Conservation (phyloP, 1,284 basidiomycete genomes). For the Fomitopsis betulina region DNA sequence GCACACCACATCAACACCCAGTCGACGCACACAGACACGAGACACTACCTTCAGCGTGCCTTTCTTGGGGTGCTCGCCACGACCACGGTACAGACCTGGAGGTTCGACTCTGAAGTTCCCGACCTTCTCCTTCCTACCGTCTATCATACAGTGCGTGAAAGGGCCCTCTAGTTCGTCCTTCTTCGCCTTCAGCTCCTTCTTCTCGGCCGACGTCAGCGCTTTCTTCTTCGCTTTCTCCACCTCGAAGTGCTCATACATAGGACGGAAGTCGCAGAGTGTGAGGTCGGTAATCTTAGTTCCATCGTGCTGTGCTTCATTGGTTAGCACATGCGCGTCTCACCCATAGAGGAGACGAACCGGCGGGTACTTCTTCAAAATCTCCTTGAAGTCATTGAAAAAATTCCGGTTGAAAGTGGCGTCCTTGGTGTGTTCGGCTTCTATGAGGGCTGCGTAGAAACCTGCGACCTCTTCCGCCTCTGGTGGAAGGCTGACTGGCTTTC, state of each 20-base stretch:
- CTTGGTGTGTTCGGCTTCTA: conserved; percentile 91
- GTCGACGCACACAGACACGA: neutral
- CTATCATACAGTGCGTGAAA: conserved; percentile 83
- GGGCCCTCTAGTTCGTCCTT: conserved; percentile 84
- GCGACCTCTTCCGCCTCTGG: conserved; percentile 95
- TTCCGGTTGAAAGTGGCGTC: conserved; percentile 91
- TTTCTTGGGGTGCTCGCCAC: conserved; percentile 98
- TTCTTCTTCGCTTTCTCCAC: conserved; percentile 93
- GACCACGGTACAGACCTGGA: conserved; percentile 94
- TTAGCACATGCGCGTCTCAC: neutral
- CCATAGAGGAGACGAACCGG: conserved; percentile 56
- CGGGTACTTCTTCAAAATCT: conserved; percentile 76
- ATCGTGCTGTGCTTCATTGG: conserved; percentile 43
- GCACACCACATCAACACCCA: conserved; percentile 5
- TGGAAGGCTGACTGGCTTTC: conserved; percentile 75
- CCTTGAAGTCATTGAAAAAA: conserved; percentile 92
- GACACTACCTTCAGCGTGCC: conserved; percentile 85
- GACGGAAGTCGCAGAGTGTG: conserved; percentile 88
- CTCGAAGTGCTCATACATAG: conserved; percentile 94
- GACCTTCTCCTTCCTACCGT: conserved; percentile 96
- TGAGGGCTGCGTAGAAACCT: conserved; percentile 90
- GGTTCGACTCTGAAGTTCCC: conserved; percentile 99
- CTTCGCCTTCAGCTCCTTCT: conserved; percentile 83
- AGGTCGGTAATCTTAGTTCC: conserved; percentile 78
- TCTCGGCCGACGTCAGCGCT: conserved; percentile 78